A percentile compares a stretch with the other conserved stretches of the same genome.
These are phyloP conservation scores for Vaccinium macrocarpon DNA, from an alignment of 148 eudicot species.

Conservation along the genomic window DNA sequence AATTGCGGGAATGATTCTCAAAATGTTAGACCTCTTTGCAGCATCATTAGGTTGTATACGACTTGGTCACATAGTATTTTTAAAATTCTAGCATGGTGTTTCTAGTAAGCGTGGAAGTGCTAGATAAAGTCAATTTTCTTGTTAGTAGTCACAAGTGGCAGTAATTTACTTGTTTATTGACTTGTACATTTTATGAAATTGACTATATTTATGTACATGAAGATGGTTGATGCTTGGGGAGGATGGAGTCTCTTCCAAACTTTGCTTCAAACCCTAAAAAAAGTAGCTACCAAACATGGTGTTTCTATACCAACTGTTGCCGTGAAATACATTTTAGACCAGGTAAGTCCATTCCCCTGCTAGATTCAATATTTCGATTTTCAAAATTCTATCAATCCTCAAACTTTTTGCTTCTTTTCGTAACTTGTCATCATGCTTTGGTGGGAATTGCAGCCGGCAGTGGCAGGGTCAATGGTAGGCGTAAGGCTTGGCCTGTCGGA, in stretches of 20 bases:
- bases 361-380: background rate
- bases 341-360: slow-evolving; percentile 41
- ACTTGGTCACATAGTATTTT: background rate
- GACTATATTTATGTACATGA: slow-evolving; percentile 16
- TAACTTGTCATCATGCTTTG: background rate
- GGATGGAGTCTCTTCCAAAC: slow-evolving; percentile 93
- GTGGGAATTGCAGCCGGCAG: slow-evolving; percentile 61
- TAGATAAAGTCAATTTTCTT: background rate
- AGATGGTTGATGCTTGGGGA: slow-evolving; percentile 99
- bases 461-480: slow-evolving; percentile 96
- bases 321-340: slow-evolving; percentile 75
- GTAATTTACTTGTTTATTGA: background rate
- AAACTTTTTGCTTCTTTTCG: background rate
- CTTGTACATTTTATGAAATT: background rate
- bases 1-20: background rate
- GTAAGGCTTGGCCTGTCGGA: slow-evolving; percentile 90
- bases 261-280: slow-evolving; percentile 68
- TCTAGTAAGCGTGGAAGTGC: background rate
- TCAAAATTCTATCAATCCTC: background rate
- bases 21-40: background rate
- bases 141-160: background rate
- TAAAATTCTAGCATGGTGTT: background rate
- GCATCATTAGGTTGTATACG: background rate
- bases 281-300: slow-evolving; percentile 69
- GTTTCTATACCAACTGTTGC: slow-evolving; percentile 93